These are phyloP conservation scores for Jimgerdemannia lactiflua DNA, from an alignment of 192 early-diverging fungal species.

Conservation along the genomic window DNA sequence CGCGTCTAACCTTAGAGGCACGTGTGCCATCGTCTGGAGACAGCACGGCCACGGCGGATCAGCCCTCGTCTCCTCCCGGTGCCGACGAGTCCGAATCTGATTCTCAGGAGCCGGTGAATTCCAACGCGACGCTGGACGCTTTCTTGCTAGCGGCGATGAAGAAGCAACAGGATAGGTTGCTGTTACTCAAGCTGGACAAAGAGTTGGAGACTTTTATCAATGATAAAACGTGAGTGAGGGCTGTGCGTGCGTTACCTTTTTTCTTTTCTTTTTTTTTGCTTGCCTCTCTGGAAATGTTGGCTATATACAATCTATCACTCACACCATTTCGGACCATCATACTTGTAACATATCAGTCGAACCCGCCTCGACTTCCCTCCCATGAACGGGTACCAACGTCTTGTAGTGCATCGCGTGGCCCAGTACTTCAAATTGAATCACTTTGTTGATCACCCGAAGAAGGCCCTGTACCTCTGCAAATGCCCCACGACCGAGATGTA, in stretches of 20 bases:
- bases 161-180: constrained; percentile 62
- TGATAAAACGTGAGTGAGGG: constrained; percentile 44
- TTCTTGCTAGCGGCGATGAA: constrained; percentile 59
- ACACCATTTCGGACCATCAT: background rate
- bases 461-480: constrained; percentile 55
- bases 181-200: constrained; percentile 65
- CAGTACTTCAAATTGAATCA: constrained; percentile 66
- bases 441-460: constrained; percentile 49
- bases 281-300: background rate
- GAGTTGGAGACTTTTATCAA: constrained; percentile 61
- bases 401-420: constrained; percentile 70
- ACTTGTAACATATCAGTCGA: constrained; percentile 26
- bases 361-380: constrained; percentile 55
- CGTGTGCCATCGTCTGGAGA: too few species aligned
- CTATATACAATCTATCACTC: too few species aligned
- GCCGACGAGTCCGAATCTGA: too few species aligned
- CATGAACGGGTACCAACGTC: constrained; percentile 75
- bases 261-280: background rate
- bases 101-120: too few species aligned
- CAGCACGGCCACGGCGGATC: too few species aligned
- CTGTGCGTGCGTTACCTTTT: background rate
- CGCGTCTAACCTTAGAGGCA: too few species aligned
- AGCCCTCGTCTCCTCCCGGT: too few species aligned
- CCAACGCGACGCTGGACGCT: constrained; percentile 51
- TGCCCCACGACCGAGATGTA: constrained; percentile 55